phyloP scores from a whole-genome alignment of 768 basidiomycete genomes.

The Naematelia aurantialba region DNA sequence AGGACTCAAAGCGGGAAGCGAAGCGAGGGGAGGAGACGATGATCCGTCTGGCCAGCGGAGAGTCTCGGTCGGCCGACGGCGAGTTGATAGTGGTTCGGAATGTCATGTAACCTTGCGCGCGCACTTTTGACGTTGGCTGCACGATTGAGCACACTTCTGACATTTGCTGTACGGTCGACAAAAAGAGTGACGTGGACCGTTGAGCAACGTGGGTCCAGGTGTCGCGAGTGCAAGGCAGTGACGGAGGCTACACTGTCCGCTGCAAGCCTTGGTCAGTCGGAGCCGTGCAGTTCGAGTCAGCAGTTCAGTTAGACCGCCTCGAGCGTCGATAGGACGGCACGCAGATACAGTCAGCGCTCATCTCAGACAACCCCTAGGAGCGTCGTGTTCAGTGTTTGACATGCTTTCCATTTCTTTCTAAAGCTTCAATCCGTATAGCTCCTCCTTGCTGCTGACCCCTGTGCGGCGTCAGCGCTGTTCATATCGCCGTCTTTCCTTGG shows the following conservation, averaged over 20 bases:
- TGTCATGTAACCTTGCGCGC: not conserved
- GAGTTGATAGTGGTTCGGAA: not conserved
- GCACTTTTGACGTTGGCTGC: not conserved
- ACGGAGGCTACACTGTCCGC: too few relatives aligned
- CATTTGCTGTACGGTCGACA: too few relatives aligned
- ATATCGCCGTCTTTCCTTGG: too few relatives aligned
- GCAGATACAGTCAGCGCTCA: not conserved
- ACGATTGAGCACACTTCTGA: not conserved
- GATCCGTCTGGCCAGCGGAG: not conserved
- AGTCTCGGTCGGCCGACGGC: not conserved
- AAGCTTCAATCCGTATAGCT: slow-evolving; percentile 56
- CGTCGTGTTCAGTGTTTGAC: not conserved
- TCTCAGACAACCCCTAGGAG: not conserved
- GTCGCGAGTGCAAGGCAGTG: too few relatives aligned
- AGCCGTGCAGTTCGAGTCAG: too few relatives aligned
- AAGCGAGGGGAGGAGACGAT: not conserved
- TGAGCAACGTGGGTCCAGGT: too few relatives aligned
- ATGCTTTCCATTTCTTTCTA: slow-evolving; percentile 38
- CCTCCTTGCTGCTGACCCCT: slow-evolving; percentile 65
- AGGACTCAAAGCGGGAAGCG: not conserved
- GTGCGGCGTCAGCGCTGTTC: slow-evolving; percentile 3
- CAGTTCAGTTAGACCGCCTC: too few relatives aligned
- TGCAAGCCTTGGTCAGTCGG: too few relatives aligned
- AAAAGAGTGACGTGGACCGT: too few relatives aligned
- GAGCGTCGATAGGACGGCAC: too few relatives aligned